Conservation (phyloP, 768 basidiomycete genomes). For the Trametes gibbosa region DNA sequence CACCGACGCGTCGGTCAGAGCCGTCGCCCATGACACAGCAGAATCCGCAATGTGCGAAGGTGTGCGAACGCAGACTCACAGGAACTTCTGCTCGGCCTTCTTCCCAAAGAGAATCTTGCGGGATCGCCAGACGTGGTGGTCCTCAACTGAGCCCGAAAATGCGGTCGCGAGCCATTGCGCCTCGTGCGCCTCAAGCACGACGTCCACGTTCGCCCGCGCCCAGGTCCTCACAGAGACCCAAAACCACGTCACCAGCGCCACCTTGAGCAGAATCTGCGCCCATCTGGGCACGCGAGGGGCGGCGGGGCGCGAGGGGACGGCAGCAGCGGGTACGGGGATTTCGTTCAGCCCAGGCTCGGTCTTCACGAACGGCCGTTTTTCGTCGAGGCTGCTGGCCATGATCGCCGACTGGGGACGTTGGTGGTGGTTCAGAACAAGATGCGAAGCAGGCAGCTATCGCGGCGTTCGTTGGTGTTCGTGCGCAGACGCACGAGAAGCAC, state of each 20-base stretch:
- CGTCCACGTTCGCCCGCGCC: not conserved
- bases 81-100: constrained; percentile 43
- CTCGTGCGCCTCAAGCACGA: constrained; percentile 11
- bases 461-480: not conserved
- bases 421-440: constrained; percentile 6
- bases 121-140: not conserved
- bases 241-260: not conserved
- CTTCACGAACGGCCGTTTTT: constrained; percentile 7
- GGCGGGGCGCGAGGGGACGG: constrained; percentile 3
- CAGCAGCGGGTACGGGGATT: constrained; percentile 14
- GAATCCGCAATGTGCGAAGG: not conserved
- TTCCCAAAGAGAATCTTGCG: constrained; percentile 32
- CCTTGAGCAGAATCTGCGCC: not conserved
- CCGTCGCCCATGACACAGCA: too few relatives aligned
- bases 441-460: constrained; percentile 5
- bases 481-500: constrained; percentile 12
- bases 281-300: not conserved
- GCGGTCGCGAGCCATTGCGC: constrained; percentile 20
- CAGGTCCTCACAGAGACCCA: not conserved
- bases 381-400: not conserved
- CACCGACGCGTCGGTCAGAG: not conserved
- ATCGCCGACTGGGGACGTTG: not conserved
- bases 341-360: constrained; percentile 1
- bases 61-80: constrained; percentile 33
- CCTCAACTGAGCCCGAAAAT: constrained; percentile 10